Base-by-base conservation (phyloP, 495 filamentous ascomycete genomes). In the Delitschia confertaspora region DNA sequence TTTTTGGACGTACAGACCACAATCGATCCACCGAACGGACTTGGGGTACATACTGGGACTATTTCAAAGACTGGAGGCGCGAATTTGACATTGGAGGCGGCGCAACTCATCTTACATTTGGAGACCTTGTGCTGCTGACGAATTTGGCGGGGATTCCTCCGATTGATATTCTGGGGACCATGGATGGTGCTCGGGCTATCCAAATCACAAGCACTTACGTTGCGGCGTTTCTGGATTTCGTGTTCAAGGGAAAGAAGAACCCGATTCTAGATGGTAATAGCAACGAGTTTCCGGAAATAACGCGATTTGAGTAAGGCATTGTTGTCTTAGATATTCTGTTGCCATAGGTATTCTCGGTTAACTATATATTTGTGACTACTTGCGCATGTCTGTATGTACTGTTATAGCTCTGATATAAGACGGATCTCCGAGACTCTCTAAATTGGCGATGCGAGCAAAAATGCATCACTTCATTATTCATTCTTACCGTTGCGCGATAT, bases 1-100 rank as follows among this genome's bases (percentile, higher is more conserved):
- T 56, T 7, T 38, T 56, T 18, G 44, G 49, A 6, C 19, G 39
- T n/a, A 38, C 13, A 26, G 39, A 39, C 2, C 48, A 51, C 19
- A 53, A 48, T 21, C 26, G 42, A 9, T 32, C 37, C 7, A 37
- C 20, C 7, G 35, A 46, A 7, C 13, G 30, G 17, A 47, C 47
- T 2, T 51, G 47, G 52, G 18, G 7, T 17, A 9, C 11, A 10
- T n/a, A 17, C 2, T 51, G 37, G 33, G 34, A 18, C 7, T 14
- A 35, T 17, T 6, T 39, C 10, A 38, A 33, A 16, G 47, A 47
- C 6, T 47, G 47, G 52, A 41, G 18, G 22, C 24, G 38, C 20
- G 47, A 56, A 27, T 18, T 56, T 7, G 31, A 23, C 7, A 6
- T 56, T 5, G n/a, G n/a, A n/a, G 34, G 18, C 6, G 18, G 32